These are phyloP conservation scores for Coprinopsis strossmayeri DNA, from an alignment of 768 basidiomycete genomes.

Conservation along the genomic window DNA sequence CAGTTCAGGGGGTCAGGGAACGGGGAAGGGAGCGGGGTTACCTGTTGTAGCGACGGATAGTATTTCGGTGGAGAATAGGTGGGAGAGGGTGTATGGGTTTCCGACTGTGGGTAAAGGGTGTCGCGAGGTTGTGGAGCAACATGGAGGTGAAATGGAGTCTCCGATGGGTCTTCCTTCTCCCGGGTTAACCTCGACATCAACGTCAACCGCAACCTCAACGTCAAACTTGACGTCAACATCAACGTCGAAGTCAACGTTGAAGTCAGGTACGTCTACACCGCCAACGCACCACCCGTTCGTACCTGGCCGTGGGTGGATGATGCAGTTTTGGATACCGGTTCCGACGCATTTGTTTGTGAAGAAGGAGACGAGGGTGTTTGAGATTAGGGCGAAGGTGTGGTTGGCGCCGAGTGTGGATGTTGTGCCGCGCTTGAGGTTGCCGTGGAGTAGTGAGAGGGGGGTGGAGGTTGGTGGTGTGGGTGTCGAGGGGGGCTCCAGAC, in stretches of 20 bases:
- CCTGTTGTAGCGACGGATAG: constrained; percentile 7
- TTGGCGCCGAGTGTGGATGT: too few species aligned
- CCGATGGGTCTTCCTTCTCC: background rate
- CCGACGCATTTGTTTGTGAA: constrained; percentile 40
- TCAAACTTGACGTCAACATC: too few species aligned
- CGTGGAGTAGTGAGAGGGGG: too few species aligned
- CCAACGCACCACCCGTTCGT: too few species aligned
- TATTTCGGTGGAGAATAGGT: constrained; percentile 25
- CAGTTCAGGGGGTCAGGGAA: too few species aligned
- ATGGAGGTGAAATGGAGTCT: too few species aligned
- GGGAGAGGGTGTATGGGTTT: constrained; percentile 21
- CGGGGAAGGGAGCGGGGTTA: background rate
- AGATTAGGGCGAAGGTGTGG: constrained; percentile 29
- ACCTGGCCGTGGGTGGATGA: constrained; percentile 24
- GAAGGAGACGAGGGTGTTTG: constrained; percentile 39
- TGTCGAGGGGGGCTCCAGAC: background rate
- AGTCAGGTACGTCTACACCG: too few species aligned
- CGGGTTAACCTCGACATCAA: background rate
- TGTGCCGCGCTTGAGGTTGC: too few species aligned
- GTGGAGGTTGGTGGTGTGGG: too few species aligned
- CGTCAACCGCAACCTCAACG: background rate
- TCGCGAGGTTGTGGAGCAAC: too few species aligned
- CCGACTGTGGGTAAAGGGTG: constrained; percentile 15
- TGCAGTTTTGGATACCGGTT: constrained; percentile 41
- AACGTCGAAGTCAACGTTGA: too few species aligned